Base-by-base conservation (phyloP, 495 filamentous ascomycete species). In the Usnea hakonensis region DNA sequence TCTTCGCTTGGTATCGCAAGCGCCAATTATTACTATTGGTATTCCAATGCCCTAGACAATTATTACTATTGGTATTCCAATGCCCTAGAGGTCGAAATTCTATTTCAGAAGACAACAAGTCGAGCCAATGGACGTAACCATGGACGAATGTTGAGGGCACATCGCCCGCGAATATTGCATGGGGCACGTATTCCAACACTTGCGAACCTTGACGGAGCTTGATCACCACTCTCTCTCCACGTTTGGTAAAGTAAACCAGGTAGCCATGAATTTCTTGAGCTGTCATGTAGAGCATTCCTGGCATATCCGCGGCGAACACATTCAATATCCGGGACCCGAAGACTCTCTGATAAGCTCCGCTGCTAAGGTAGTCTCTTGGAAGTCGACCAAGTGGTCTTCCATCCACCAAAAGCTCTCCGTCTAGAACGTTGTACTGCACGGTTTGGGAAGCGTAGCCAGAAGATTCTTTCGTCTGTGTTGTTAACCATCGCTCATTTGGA, bases 231-330 rank as follows among this genome's bases (percentile, higher is more conserved):
- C 30, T 50, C 13, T 7, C 46, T 30, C 9, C 46, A 30, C 46
- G 46, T 17, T 14, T 1, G 0, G 11, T 17, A 3, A 50, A 50
- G 8, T 50, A 30, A 14, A 7, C 46, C 0, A 50, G 23, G 17
- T 50, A 30, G 23, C 46, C 46, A 30, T 30, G 3, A 23, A 30
- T 30, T 14, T 50, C 9, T 14, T 50, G 46, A 5, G 53, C 43
- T n/a, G 36, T 28, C 60, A 46, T 63, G 48, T 67, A 63, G 9
- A 53, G 21, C 61, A 60, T 63, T 30, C 57, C 64, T 2, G 2
- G 0, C 50, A 63, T 60, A 21, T 67, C 55, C 0, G 56, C 26
- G 16, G 48, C 9, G 8, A 55, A 48, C 9, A 59, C 56, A 14
- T 48, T 17, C 11, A 67, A 8, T 1, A 63, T 14, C 19, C 52